These are phyloP conservation scores for Amphichorda felina DNA, from an alignment of 2,329 filamentous ascomycete species.

Conservation along the genomic window DNA sequence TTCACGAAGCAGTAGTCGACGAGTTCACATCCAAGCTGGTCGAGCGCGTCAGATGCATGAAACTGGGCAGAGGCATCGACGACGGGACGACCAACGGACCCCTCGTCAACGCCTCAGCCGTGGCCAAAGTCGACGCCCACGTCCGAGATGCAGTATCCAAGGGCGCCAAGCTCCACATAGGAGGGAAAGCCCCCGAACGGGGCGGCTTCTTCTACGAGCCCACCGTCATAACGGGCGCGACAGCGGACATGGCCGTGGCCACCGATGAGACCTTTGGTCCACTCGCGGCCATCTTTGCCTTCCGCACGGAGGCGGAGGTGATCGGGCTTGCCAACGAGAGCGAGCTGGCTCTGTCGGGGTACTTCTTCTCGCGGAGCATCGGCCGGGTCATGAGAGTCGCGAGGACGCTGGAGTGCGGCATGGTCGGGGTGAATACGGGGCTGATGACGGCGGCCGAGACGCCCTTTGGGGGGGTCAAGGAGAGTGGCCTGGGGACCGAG, in stretches of 20 bases:
- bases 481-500: conserved; percentile 34
- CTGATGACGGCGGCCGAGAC: conserved; percentile 22
- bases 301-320: conserved; percentile 59
- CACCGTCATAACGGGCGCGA: conserved; percentile 58
- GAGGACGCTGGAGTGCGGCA: conserved; percentile 33
- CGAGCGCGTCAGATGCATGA: conserved; percentile 14
- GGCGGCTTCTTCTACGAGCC: conserved; percentile 54
- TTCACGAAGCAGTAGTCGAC: conserved; percentile 18
- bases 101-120: conserved; percentile 55
- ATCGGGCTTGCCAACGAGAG: conserved; percentile 52
- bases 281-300: conserved; percentile 55
- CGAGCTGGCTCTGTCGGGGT: conserved; percentile 60
- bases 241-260: conserved; percentile 51
- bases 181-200: conserved; percentile 48
- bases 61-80: conserved; percentile 14
- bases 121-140: conserved; percentile 48
- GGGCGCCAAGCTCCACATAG: conserved; percentile 48
- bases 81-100: conserved; percentile 15
- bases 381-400: conserved; percentile 27
- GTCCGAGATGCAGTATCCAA: conserved; percentile 52
- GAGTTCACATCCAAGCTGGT: conserved; percentile 16
- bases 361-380: conserved; percentile 50
- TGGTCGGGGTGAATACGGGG: conserved; percentile 24
- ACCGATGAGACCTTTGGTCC: conserved; percentile 64
- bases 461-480: conserved; percentile 36